A percentile compares a stretch with the other conserved stretches of the same genome.
Evolutionary conservation across 176 grass and related monocot genomes (phyloP).

Genomic region (Coix lacrymajobi): DNA sequence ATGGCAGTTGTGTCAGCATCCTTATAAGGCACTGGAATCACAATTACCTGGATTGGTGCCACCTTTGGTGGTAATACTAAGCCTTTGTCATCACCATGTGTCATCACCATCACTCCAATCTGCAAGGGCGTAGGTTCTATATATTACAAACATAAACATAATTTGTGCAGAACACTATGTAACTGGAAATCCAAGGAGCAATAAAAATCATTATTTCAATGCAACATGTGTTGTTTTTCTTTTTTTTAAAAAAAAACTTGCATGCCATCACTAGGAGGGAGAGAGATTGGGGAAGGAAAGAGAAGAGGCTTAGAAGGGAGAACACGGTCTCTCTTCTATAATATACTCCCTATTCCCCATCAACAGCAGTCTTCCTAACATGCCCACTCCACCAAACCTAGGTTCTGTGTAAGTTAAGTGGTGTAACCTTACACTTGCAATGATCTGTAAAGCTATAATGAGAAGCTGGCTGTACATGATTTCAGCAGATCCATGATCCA

Average conservation of each 20-base stretch:
- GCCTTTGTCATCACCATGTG: constrained; percentile 94
- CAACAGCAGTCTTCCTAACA: neutral
- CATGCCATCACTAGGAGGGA: neutral
- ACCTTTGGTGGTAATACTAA: constrained; percentile 91
- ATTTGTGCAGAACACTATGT: neutral
- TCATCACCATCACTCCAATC: constrained; percentile 95
- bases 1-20: constrained; percentile 87
- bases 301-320: neutral
- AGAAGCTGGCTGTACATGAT: neutral
- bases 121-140: constrained; percentile 12
- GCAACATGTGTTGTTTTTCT: neutral
- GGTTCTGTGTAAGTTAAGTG: neutral
- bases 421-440: neutral
- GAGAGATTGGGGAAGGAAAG: neutral
- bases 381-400: neutral
- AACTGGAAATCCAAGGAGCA: neutral
- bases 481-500: neutral
- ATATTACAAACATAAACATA: constrained; percentile 5
- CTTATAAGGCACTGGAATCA: constrained; percentile 88
- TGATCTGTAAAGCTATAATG: neutral
- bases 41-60: constrained; percentile 75
- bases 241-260: neutral
- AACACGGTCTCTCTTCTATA: neutral
- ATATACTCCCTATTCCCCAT: neutral
- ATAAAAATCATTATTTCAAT: neutral